Conservation (phyloP, 2,329 filamentous ascomycete genomes). For the Colletotrichum magnum region DNA sequence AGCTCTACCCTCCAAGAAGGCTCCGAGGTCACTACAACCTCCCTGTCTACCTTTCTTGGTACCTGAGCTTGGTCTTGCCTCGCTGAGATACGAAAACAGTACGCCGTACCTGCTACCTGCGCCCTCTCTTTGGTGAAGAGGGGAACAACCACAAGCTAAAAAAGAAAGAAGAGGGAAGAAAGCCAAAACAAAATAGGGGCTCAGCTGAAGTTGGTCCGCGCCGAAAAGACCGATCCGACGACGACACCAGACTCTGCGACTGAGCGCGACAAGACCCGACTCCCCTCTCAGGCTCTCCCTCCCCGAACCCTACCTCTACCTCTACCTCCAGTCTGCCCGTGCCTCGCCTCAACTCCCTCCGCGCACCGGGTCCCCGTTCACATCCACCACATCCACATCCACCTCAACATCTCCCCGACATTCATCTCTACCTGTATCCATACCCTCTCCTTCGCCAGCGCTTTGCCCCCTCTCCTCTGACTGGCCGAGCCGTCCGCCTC, state of each 20-base stretch:
- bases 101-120: conserved; percentile 8
- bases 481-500: conserved; percentile 6
- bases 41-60: conserved; percentile 20
- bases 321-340: background rate
- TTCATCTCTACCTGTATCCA: conserved; percentile 8
- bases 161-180: conserved; percentile 8
- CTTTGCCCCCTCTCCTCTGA: conserved; percentile 3
- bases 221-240: conserved; percentile 26
- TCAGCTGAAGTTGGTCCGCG: conserved; percentile 32
- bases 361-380: background rate
- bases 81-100: background rate
- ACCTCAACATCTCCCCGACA: conserved; percentile 7
- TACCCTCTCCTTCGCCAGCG: background rate
- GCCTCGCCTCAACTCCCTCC: conserved; percentile 11
- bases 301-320: conserved; percentile 10
- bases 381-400: conserved; percentile 21
- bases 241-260: conserved; percentile 31
- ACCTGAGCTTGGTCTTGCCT: conserved; percentile 8
- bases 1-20: background rate
- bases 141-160: conserved; percentile 21
- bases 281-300: background rate
- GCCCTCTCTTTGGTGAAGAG: background rate
- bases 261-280: background rate
- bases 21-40: conserved; percentile 15
- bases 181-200: conserved; percentile 25